Percentiles rank a stretch among this genome's conserved stretches.
These are phyloP conservation scores for Hansenula sp. DNA, from an alignment of 1,139 yeast species.

Conservation along the genomic window DNA sequence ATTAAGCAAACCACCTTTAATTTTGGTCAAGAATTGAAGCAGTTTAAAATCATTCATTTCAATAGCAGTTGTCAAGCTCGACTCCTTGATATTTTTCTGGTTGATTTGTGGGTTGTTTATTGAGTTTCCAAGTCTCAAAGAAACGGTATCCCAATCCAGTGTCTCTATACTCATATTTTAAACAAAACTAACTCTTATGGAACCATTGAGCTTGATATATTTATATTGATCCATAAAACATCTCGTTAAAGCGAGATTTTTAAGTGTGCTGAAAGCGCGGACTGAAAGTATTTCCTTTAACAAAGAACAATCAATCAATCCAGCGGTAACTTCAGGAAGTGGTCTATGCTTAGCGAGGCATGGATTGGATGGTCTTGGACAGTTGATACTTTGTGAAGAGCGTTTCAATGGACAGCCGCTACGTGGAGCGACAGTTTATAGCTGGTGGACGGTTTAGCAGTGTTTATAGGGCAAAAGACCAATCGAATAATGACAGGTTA, in stretches of 20 bases:
- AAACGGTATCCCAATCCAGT: constrained; percentile 9
- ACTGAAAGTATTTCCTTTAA: too few species aligned
- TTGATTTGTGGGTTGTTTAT: constrained; percentile 18
- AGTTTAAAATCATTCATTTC: constrained; percentile 26
- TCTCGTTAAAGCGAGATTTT: too few species aligned
- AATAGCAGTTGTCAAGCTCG: constrained; percentile 37
- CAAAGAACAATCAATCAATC: too few species aligned
- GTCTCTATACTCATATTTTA: constrained; percentile 2
- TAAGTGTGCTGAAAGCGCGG: too few species aligned
- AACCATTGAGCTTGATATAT: too few species aligned
- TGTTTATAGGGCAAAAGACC: constrained; percentile 26
- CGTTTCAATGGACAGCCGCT: constrained; percentile 2
- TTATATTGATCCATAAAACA: too few species aligned
- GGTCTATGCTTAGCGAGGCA: too few species aligned
- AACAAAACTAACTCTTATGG: too few species aligned
- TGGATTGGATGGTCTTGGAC: too few species aligned
- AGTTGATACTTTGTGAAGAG: too few species aligned
- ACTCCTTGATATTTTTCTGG: constrained; percentile 29
- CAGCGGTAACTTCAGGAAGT: too few species aligned
- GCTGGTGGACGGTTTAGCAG: constrained; percentile 31
- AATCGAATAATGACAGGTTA: constrained; percentile 4
- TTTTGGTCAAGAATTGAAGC: constrained; percentile 33
- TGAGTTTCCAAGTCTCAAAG: constrained; percentile 2
- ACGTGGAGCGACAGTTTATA: constrained; percentile 13
- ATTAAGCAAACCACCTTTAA: constrained; percentile 46